Evolutionary conservation across 805 yeast species (phyloP).

Genomic region (Yamadazyma sp.): DNA sequence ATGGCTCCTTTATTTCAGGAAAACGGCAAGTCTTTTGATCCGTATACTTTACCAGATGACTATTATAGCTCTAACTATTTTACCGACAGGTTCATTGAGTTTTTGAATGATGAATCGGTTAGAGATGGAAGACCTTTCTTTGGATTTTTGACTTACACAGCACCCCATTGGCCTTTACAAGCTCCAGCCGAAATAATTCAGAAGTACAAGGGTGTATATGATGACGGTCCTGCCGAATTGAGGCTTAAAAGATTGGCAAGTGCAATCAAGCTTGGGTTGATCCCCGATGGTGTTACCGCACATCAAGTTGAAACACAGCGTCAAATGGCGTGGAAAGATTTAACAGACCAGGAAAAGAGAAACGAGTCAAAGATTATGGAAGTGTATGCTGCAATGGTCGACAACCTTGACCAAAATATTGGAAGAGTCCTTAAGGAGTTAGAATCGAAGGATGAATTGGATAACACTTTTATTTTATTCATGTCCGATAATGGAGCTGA

Average conservation of each 20-base stretch:
- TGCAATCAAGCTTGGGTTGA: slow-evolving; percentile 47
- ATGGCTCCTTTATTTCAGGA: slow-evolving; percentile 41
- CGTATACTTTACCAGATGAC: slow-evolving; percentile 44
- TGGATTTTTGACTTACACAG: slow-evolving; percentile 56
- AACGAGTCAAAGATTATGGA: slow-evolving; percentile 50
- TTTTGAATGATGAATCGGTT: slow-evolving; percentile 20
- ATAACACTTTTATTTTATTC: slow-evolving; percentile 56
- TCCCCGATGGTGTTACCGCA: slow-evolving; percentile 44
- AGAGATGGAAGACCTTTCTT: slow-evolving; percentile 52
- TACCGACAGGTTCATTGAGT: slow-evolving; percentile 45
- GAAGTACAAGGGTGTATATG: slow-evolving; percentile 49
- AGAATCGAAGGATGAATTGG: slow-evolving; percentile 44
- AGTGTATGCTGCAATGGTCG: slow-evolving; percentile 66
- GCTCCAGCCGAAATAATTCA: slow-evolving; percentile 50
- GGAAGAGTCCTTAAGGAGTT: slow-evolving; percentile 49
- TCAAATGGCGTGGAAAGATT: slow-evolving; percentile 43
- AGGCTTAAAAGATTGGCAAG: slow-evolving; percentile 37
- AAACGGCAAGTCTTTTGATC: slow-evolving; percentile 37
- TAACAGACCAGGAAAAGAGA: slow-evolving; percentile 35
- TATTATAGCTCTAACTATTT: slow-evolving; percentile 47
- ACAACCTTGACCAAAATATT: slow-evolving; percentile 49
- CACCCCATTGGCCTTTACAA: slow-evolving; percentile 69
- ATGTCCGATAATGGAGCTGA: slow-evolving; percentile 69
- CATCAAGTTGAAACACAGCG: slow-evolving; percentile 45
- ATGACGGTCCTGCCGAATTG: slow-evolving; percentile 48